A percentile compares a stretch with the other conserved stretches of the same genome.
Evolutionary conservation across 2,329 filamentous ascomycete species (phyloP).

Genomic region (Diaporthe ilicicola): DNA sequence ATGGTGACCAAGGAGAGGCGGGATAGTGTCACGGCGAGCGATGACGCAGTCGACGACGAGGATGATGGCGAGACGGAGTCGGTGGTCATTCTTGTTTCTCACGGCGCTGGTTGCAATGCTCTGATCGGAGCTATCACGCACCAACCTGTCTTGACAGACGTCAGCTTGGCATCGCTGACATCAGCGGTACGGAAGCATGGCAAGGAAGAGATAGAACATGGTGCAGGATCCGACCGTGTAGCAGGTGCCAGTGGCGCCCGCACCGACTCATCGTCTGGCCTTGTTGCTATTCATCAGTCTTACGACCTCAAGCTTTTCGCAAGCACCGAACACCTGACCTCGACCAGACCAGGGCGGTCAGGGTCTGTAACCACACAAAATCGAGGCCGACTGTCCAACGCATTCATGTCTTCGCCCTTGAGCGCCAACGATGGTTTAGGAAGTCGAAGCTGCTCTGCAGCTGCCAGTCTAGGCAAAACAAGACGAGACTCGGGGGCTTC

Average conservation of each 20-base stretch:
- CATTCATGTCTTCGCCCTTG: conserved; percentile 45
- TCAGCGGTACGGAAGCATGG: conserved; percentile 76
- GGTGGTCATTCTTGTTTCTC: conserved; percentile 87
- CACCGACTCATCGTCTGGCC: conserved; percentile 37
- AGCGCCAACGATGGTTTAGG: conserved; percentile 38
- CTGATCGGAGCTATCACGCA: conserved; percentile 91
- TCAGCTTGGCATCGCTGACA: conserved; percentile 89
- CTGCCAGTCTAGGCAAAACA: conserved; percentile 48
- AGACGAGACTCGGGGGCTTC: conserved; percentile 41
- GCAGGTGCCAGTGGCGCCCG: conserved; percentile 29
- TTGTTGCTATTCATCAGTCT: conserved; percentile 62
- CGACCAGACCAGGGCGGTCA: conserved; percentile 35
- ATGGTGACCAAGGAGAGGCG: conserved; percentile 56
- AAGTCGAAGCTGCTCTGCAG: conserved; percentile 56
- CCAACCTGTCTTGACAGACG: conserved; percentile 89
- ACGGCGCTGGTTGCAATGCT: conserved; percentile 96
- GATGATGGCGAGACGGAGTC: conserved; percentile 75
- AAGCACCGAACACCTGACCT: conserved; percentile 76
- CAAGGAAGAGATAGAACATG: conserved; percentile 41
- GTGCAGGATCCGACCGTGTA: conserved; percentile 37
- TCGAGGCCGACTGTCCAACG: conserved; percentile 51
- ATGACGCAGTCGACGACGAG: conserved; percentile 51
- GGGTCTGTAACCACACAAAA: conserved; percentile 43
- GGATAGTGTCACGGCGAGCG: conserved; percentile 43
- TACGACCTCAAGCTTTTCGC: conserved; percentile 81